Percentiles rank a stretch among this genome's conserved stretches.
Conservation (phyloP, 495 filamentous ascomycete genomes). For the Cercophora newfieldiana region DNA sequence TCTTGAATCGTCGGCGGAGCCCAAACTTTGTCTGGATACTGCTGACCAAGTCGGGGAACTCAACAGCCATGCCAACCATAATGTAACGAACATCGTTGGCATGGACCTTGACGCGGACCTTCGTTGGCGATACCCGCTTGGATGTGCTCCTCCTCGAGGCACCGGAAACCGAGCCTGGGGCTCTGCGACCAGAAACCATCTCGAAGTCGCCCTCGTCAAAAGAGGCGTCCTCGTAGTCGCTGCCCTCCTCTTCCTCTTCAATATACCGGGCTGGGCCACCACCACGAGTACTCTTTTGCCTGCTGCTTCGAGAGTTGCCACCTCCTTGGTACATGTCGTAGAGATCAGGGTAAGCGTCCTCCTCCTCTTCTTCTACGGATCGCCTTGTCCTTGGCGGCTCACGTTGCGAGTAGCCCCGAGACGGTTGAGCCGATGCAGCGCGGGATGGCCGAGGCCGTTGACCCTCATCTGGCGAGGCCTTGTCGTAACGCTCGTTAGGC, state of each 20-base stretch:
- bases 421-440: slow-evolving; percentile 41
- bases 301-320: slow-evolving; percentile 37
- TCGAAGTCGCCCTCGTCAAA: slow-evolving; percentile 82
- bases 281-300: slow-evolving; percentile 28
- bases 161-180: slow-evolving; percentile 41
- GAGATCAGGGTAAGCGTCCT: slow-evolving; percentile 63
- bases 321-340: slow-evolving; percentile 65
- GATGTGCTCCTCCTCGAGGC: slow-evolving; percentile 43
- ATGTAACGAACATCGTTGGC: slow-evolving; percentile 91
- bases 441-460: slow-evolving; percentile 36
- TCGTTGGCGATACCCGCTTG: slow-evolving; percentile 49
- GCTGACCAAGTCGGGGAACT: slow-evolving; percentile 72
- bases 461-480: slow-evolving; percentile 46
- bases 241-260: slow-evolving; percentile 70
- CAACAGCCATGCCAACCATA: slow-evolving; percentile 72
- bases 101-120: slow-evolving; percentile 90
- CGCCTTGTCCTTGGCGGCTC: slow-evolving; percentile 32
- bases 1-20: slow-evolving; percentile 67
- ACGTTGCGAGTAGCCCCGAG: slow-evolving; percentile 52
- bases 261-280: slow-evolving; percentile 59
- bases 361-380: slow-evolving; percentile 50
- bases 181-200: slow-evolving; percentile 60
- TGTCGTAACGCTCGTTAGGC: slow-evolving; percentile 51
- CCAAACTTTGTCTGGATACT: slow-evolving; percentile 84
- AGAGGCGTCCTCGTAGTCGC: slow-evolving; percentile 67